Evolutionary conservation across 2,329 filamentous ascomycete species (phyloP).

Genomic region (Exophiala phaeomuriformis): DNA sequence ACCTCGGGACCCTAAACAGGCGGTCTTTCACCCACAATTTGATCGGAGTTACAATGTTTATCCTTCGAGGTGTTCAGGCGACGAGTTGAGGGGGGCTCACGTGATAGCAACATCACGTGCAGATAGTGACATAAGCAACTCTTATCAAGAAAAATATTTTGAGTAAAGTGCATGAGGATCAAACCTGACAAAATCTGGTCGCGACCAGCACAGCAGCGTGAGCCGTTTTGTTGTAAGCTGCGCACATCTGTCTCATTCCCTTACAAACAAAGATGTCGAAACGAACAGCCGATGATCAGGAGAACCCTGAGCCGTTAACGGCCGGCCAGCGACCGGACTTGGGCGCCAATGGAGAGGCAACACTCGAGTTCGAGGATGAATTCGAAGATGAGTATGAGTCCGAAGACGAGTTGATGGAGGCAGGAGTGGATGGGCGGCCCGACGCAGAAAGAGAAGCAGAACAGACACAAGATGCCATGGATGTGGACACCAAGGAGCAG

Average conservation of each 20-base stretch:
- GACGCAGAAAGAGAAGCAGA: slow-evolving; percentile 90
- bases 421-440: slow-evolving; percentile 84
- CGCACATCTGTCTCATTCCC: neutral
- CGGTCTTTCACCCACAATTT: too few relatives aligned
- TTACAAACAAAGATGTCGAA: slow-evolving; percentile 49
- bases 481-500: slow-evolving; percentile 69
- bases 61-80: too few relatives aligned
- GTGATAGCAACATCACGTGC: slow-evolving; percentile 6
- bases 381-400: slow-evolving; percentile 96
- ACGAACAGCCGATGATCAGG: slow-evolving; percentile 49
- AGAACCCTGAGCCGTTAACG: slow-evolving; percentile 51
- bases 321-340: slow-evolving; percentile 53
- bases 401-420: slow-evolving; percentile 86
- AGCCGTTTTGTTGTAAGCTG: too few relatives aligned
- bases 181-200: neutral
- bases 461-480: slow-evolving; percentile 79
- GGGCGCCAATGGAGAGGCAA: slow-evolving; percentile 45
- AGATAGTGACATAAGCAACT: slow-evolving; percentile 6
- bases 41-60: too few relatives aligned
- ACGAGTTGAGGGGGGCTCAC: neutral
- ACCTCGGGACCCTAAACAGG: too few relatives aligned
- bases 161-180: slow-evolving; percentile 3
- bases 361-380: slow-evolving; percentile 57
- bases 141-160: slow-evolving; percentile 9
- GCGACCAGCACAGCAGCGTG: too few relatives aligned